phyloP scores from a whole-genome alignment of 495 filamentous ascomycete genomes.

The Xylaria scruposa region DNA sequence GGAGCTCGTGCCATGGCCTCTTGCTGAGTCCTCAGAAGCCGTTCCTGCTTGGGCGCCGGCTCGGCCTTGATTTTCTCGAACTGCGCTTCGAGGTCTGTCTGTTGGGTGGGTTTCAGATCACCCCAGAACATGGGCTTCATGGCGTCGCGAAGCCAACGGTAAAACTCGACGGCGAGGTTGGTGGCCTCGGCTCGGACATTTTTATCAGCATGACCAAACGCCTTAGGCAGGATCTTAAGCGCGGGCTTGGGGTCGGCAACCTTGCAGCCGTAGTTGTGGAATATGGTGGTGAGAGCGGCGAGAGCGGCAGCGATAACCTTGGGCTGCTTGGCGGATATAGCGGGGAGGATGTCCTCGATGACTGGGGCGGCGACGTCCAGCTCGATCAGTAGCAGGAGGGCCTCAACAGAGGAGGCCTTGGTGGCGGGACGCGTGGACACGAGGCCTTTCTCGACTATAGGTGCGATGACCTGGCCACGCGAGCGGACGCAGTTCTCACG shows the following conservation, averaged over 20 bases:
- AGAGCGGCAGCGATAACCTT: slow-evolving; percentile 91
- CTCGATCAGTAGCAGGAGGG: slow-evolving; percentile 87
- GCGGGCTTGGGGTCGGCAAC: slow-evolving; percentile 95
- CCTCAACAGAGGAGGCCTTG: slow-evolving; percentile 86
- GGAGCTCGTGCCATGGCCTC: slow-evolving; percentile 75
- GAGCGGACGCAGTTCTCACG: slow-evolving; percentile 80
- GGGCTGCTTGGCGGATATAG: slow-evolving; percentile 87
- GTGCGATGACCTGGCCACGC: slow-evolving; percentile 71
- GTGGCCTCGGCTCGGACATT: slow-evolving; percentile 96
- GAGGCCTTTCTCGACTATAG: slow-evolving; percentile 92
- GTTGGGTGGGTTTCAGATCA: slow-evolving; percentile 94
- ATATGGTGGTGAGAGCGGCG: slow-evolving; percentile 79
- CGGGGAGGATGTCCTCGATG: slow-evolving; percentile 88
- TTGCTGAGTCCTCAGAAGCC: slow-evolving; percentile 88
- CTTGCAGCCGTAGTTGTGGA: slow-evolving; percentile 93
- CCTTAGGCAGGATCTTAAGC: slow-evolving; percentile 89
- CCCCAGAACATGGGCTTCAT: slow-evolving; percentile 99
- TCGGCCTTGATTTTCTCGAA: slow-evolving; percentile 94
- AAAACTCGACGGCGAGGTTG: slow-evolving; percentile 90
- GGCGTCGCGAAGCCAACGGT: slow-evolving; percentile 95
- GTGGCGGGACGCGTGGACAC: slow-evolving; percentile 84
- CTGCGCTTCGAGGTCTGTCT: slow-evolving; percentile 89
- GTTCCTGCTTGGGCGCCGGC: slow-evolving; percentile 84
- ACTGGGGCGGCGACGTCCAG: slow-evolving; percentile 84
- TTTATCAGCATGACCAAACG: slow-evolving; percentile 96